These are phyloP conservation scores for Rhizophagus sp. DNA, from an alignment of 192 early-diverging fungal genomes.

Conservation along the genomic window DNA sequence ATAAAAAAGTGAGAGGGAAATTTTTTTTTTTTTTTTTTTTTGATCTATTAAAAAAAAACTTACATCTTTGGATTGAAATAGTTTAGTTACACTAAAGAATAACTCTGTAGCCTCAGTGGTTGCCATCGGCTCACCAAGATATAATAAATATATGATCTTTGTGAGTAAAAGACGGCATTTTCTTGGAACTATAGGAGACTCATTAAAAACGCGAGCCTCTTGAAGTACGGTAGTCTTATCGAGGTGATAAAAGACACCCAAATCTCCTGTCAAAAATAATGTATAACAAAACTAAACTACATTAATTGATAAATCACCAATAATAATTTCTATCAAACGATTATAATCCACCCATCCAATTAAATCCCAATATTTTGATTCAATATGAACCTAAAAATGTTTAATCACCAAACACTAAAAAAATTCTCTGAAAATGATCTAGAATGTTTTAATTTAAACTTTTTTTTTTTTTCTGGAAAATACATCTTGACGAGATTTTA, in stretches of 20 bases:
- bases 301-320: not conserved
- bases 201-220: conserved; percentile 96
- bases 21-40: no score
- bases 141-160: conserved; percentile 92
- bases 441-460: not conserved
- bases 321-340: no score
- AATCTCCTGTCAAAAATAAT: conserved; percentile 55
- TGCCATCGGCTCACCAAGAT: conserved; percentile 83
- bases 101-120: conserved; percentile 97
- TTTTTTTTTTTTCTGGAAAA: not conserved
- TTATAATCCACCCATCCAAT: no score
- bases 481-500: not conserved
- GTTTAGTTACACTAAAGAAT: conserved; percentile 97
- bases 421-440: not conserved
- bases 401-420: no score
- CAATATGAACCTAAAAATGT: no score
- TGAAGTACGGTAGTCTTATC: conserved; percentile 94
- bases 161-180: conserved; percentile 92
- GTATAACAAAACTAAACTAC: not conserved
- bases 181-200: conserved; percentile 91
- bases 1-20: not conserved
- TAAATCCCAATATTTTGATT: not conserved
- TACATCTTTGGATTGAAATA: conserved; percentile 96
- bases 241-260: conserved; percentile 81
- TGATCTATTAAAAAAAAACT: conserved; percentile 29